Evolutionary conservation across 2,329 filamentous ascomycete genomes (phyloP).

Genomic region (Sclerotinia trifoliorum): DNA sequence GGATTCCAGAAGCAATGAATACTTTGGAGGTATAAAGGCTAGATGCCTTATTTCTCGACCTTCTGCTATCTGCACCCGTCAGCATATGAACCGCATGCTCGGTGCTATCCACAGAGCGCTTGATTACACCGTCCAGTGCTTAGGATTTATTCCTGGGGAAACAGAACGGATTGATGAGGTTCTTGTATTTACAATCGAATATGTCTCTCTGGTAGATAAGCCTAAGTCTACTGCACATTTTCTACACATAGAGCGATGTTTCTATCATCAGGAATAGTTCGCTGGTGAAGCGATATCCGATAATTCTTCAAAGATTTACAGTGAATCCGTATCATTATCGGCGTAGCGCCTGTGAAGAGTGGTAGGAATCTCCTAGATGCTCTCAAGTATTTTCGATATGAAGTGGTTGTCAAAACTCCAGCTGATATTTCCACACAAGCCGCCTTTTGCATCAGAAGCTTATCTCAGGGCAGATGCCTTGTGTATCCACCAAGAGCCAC

Average conservation of each 20-base stretch:
- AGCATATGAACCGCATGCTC: no score
- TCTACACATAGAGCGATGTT: not conserved
- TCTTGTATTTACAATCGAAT: not conserved
- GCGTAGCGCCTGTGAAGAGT: not conserved
- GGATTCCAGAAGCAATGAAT: no score
- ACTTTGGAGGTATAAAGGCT: not conserved
- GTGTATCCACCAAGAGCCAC: not conserved
- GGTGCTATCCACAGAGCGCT: not conserved
- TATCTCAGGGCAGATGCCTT: not conserved
- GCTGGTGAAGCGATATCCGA: no score
- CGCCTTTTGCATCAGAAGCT: not conserved
- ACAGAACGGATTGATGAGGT: not conserved
- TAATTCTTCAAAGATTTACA: not conserved
- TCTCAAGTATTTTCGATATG: not conserved
- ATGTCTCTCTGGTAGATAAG: not conserved
- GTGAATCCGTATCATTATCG: not conserved
- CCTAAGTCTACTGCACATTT: not conserved
- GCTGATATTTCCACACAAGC: not conserved
- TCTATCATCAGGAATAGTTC: not conserved
- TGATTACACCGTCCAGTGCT: not conserved
- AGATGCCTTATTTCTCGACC: not conserved
- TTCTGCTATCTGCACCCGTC: not conserved
- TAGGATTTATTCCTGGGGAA: not conserved
- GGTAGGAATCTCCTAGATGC: not conserved
- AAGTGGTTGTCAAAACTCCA: not conserved